Evolutionary conservation across 2,329 filamentous ascomycete genomes (phyloP).

Genomic region (Phyllosticta ampelicida): DNA sequence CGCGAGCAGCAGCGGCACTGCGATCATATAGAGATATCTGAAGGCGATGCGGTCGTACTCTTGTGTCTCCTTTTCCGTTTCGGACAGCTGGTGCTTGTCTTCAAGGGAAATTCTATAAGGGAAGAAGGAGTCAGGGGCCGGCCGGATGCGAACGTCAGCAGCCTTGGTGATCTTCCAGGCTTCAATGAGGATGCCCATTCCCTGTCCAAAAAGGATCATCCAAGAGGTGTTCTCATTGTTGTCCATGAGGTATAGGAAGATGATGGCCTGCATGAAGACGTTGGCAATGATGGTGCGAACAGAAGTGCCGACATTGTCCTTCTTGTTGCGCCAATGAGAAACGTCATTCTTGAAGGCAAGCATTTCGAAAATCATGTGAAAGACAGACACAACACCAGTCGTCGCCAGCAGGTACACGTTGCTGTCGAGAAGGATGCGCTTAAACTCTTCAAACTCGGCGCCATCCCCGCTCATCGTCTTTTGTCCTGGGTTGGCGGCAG

Average conservation of each 20-base stretch:
- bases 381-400: conserved; percentile 71
- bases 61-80: conserved; percentile 95
- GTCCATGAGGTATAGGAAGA: conserved; percentile 93
- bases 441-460: conserved; percentile 92
- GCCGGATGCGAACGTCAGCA: conserved; percentile 74
- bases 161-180: conserved; percentile 96
- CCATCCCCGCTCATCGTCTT: conserved; percentile 73
- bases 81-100: conserved; percentile 91
- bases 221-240: conserved; percentile 97
- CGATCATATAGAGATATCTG: conserved; percentile 88
- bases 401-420: conserved; percentile 83
- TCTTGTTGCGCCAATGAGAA: conserved; percentile 97
- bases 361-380: conserved; percentile 92
- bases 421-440: conserved; percentile 86
- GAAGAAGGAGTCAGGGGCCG: conserved; percentile 57
- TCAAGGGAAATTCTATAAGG: conserved; percentile 80
- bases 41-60: conserved; percentile 98
- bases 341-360: conserved; percentile 97
- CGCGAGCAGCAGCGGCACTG: conserved; percentile 76
- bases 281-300: conserved; percentile 94
- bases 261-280: conserved; percentile 92
- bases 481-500: conserved; percentile 53
- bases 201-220: conserved; percentile 96
- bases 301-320: conserved; percentile 94
- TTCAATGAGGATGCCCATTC: conserved; percentile 66